Evolutionary conservation across 2,329 filamentous ascomycete genomes (phyloP).

Genomic region (Monosporascus sp.): DNA sequence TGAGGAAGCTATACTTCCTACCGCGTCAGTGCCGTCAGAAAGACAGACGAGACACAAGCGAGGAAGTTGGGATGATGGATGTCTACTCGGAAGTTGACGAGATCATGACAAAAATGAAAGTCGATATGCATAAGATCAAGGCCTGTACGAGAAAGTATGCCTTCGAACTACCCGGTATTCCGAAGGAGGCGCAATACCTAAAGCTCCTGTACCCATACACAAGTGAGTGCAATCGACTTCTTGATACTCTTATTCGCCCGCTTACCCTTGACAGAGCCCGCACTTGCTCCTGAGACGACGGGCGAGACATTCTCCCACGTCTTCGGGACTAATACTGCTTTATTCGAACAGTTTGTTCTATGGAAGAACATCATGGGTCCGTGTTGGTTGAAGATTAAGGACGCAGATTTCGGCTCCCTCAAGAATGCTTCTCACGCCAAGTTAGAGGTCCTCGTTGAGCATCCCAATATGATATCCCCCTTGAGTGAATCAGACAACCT

Average conservation of each 20-base stretch:
- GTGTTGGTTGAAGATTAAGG: slow-evolving; percentile 90
- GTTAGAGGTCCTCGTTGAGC: slow-evolving; percentile 76
- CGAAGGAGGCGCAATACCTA: slow-evolving; percentile 84
- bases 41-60: slow-evolving; percentile 62
- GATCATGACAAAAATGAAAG: slow-evolving; percentile 81
- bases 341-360: slow-evolving; percentile 97
- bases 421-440: slow-evolving; percentile 97
- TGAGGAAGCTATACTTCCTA: slow-evolving; percentile 88
- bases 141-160: slow-evolving; percentile 85
- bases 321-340: slow-evolving; percentile 85
- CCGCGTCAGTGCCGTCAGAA: slow-evolving; percentile 60
- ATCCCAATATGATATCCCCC: slow-evolving; percentile 69
- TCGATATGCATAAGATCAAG: slow-evolving; percentile 92
- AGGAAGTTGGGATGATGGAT: slow-evolving; percentile 79
- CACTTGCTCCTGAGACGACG: slow-evolving; percentile 61
- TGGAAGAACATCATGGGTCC: slow-evolving; percentile 99
- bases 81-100: slow-evolving; percentile 86
- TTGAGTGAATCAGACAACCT: slow-evolving; percentile 73
- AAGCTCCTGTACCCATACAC: slow-evolving; percentile 96
- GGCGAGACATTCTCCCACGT: slow-evolving; percentile 92
- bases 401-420: slow-evolving; percentile 74
- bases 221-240: slow-evolving; percentile 40
- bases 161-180: slow-evolving; percentile 83
- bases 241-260: background rate
- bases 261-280: slow-evolving; percentile 46